Conservation (phyloP, 164 flowering plant genomes). For the Chloranthus sessilifolius region DNA sequence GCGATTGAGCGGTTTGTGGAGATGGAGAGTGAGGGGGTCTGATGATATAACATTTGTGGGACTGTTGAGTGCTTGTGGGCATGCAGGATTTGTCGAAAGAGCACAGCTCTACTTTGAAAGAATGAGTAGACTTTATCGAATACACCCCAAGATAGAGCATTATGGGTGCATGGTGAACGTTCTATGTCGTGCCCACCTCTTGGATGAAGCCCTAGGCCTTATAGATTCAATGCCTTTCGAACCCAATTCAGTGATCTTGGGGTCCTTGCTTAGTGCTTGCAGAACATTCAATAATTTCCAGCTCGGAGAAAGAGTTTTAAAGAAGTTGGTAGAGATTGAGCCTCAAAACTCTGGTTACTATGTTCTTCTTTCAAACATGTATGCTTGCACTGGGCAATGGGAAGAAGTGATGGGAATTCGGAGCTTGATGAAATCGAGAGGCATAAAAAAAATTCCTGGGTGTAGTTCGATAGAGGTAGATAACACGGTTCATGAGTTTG, state of each 20-base stretch:
- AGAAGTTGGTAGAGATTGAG: conserved; percentile 19
- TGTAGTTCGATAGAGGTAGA: conserved; percentile 25
- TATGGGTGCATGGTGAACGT: conserved; percentile 12
- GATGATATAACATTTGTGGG: conserved; percentile 27
- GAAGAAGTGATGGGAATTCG: conserved; percentile 18
- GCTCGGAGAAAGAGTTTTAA: conserved; percentile 21
- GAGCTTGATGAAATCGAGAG: conserved; percentile 22
- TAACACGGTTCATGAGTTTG: conserved; percentile 19
- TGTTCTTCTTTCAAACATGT: conserved; percentile 27
- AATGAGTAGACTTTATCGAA: conserved; percentile 12
- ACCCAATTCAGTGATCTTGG: conserved; percentile 13
- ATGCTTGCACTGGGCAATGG: conserved; percentile 20
- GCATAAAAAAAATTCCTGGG: conserved; percentile 19
- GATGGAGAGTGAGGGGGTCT: conserved; percentile 18
- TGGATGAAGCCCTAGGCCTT: conserved; percentile 2
- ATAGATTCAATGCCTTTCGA: conserved; percentile 7
- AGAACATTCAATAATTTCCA: conserved; percentile 13
- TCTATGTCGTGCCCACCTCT: conserved; percentile 1
- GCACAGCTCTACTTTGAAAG: conserved; percentile 15
- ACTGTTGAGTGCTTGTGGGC: conserved; percentile 20
- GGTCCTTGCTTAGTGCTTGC: conserved; percentile 9
- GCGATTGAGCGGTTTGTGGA: conserved; percentile 16
- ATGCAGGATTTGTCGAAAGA: conserved; percentile 16
- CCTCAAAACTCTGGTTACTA: conserved; percentile 25
- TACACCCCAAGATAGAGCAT: conserved; percentile 11